A percentile compares a stretch with the other conserved stretches of the same genome.
Evolutionary conservation across 768 basidiomycete species (phyloP).

Genomic region (Boletus subcaerulescens): DNA sequence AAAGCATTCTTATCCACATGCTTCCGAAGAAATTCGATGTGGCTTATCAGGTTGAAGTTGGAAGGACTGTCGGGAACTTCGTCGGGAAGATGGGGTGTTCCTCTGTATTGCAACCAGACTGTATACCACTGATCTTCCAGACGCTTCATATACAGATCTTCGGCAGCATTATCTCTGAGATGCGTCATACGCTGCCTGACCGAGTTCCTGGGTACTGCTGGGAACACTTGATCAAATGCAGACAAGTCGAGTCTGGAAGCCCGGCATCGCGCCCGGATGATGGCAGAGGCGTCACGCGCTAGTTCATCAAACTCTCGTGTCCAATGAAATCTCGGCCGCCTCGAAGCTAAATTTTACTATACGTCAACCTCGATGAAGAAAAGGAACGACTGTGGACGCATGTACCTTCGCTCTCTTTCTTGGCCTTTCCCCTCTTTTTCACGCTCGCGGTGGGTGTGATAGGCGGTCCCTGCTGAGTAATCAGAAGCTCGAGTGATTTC

Average conservation of each 20-base stretch:
- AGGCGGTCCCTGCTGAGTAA: conserved; percentile 50
- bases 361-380: background rate
- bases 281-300: conserved; percentile 77
- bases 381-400: background rate
- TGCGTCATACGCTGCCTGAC: conserved; percentile 66
- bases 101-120: conserved; percentile 70
- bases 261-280: conserved; percentile 78
- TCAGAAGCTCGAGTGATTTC: conserved; percentile 49
- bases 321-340: conserved; percentile 79
- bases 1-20: conserved; percentile 84
- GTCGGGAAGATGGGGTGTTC: conserved; percentile 67
- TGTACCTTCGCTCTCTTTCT: conserved; percentile 32
- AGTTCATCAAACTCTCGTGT: conserved; percentile 85
- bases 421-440: conserved; percentile 33
- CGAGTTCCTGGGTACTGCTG: conserved; percentile 66
- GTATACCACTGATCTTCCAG: conserved; percentile 81
- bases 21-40: conserved; percentile 75
- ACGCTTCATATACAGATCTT: conserved; percentile 71
- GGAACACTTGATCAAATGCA: conserved; percentile 77
- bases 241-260: conserved; percentile 62
- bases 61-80: conserved; percentile 60
- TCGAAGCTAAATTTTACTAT: conserved; percentile 12
- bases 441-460: conserved; percentile 31
- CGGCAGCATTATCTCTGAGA: conserved; percentile 59
- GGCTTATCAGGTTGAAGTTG: conserved; percentile 78